Base-by-base conservation (phyloP, 768 basidiomycete species). In the Crepidotus variabilis region DNA sequence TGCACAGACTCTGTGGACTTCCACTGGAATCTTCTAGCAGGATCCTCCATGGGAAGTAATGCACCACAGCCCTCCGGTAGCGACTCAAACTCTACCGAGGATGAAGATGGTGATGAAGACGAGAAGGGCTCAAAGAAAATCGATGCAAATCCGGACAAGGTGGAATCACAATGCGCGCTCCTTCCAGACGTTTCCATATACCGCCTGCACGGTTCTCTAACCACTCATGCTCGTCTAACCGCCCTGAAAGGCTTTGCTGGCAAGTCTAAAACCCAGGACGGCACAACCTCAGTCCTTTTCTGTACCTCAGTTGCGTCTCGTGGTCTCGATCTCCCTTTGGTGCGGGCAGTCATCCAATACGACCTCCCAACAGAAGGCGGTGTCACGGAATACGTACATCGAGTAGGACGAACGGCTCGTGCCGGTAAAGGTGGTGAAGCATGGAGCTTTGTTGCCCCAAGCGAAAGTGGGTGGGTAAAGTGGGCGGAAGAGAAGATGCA, bases 231-330 rank as follows among this genome's bases (percentile, higher is more conserved):
- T 13, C 94, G 97, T 61, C 79, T 91, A 22, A 82, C 87, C 5
- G 91, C 93, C 2, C 75, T 99, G n/a, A 85, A 82, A 10, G 84
- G 83, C 1, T 99, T 98, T 72, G 83, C 92, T 33, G 77, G 77
- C 3, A n/a, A 57, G 50, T 63, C 66, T 63, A 67, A 59, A 61
- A 60, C 33, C 63, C 28, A 47, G 48, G 46, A 56, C 9, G 48
- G 64, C 13, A 55, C 73, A 2, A 81, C 85, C 3, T 86, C 94
- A 1, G 80, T 99, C 50, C 79, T 99, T 3, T 79, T 98, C 47
- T 98, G 95, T 69, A 99, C 97, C 1, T 96, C 94, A 8, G 95
- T 99, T 51, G 97, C 97, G 2, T 94, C 97, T n/a, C 92, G 97
- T 67, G 97, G 97, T 67, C 82, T 99, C 22, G 96, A 98, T 72